Base-by-base conservation (phyloP, 164 flowering plant species). In the Vitis cinerea region DNA sequence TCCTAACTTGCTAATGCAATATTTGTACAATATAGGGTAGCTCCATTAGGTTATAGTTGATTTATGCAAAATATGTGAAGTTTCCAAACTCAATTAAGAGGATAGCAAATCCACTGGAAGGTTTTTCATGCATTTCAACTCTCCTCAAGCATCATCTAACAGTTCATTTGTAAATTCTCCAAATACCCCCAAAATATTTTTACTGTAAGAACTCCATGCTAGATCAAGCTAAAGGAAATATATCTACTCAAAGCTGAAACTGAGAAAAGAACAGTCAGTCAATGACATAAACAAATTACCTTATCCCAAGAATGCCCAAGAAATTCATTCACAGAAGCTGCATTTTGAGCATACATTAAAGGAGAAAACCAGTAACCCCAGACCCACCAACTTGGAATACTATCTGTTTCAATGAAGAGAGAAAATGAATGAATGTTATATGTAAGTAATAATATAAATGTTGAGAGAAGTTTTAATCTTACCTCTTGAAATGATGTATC, bases 321-420 rank as follows among this genome's bases (percentile, higher is more conserved):
- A 74, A 96, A 90, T 75, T 96, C 99, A 77, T 92, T 93, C n/a
- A 89, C 97, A 64, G 97, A 87, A 77, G 83, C 94, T 70, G 97
- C 97, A 80, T 83, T 86, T 83, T 96, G 99, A 73, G 92, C 92
- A 84, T 96, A 96, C 91, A 84, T 89, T 69, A 96, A 69, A 19
- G 99, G 99, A 76, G 99, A 96, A 75, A 92, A 51, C 98, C 98
- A 96, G 75, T 79, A 96, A 58, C 99, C 99, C 99, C 99, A 96
- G 8, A 88, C 81, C 99, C 99, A 96, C 98, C 99, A 96, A 0
- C 69, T 73, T 5, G 97, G 95, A 8, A 96, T 90, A 70, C 88
- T 80, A 75, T 90, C 99, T 96, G 91, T 72, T 62, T 74, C 61
- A 71, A 68, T 68, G 47, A 63, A 60, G 62, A 61, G 68, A 30